Evolutionary conservation across 192 early-diverging fungal species (phyloP), one percentile per base, ranked within the genome.

Genomic region (Chytriomyces sp.): DNA sequence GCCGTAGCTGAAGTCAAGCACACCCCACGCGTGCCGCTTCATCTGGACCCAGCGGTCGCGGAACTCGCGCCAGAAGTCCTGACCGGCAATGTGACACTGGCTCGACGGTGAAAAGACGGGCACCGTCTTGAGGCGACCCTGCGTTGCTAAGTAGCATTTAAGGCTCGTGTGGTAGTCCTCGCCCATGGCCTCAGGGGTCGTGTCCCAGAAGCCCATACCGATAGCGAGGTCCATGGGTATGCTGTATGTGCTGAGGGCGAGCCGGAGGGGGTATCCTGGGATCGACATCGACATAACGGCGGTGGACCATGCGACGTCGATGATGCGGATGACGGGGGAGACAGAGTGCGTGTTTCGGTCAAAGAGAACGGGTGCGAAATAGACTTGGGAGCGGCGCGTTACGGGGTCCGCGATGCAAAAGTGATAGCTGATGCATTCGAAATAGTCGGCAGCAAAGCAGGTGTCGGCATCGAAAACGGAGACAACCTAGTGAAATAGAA

Each of bases 111-210:
- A 81, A 56, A 68, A 85, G 66, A 87, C 81, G 28, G 84, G 84
- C 30, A 64, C 74, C 22, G 65, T 70, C 26, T 85, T 75, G 19
- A 81, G 80, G 4, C 72, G 57, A 3, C 85, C 85, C 33, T 71
- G 72, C 0, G 85, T 86, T 37, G 77, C 79, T 66, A 86, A 84
- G 62, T 82, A 87, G 52, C 84, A 85, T 63, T 85, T 83, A 6
- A 87, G 62, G 77, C 75, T 78, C 82, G 83, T 87, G 65, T 87
- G 84, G 74, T 84, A 70, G 71, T 87, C 85, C 60, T 87, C 85
- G 39, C 84, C 85, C n/a, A 86, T 80, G 3, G 82, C 72, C 22
- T 85, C 84, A 28, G 78, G 72, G 56, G 78, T 74, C 4, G 80
- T 81, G 63, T 87, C 85, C 84, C 85, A 87, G 60, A 75, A 84